Evolutionary conservation across 2,329 filamentous ascomycete species (phyloP), one percentile per base, ranked within the genome.

Genomic region (Aphanocladium album): DNA sequence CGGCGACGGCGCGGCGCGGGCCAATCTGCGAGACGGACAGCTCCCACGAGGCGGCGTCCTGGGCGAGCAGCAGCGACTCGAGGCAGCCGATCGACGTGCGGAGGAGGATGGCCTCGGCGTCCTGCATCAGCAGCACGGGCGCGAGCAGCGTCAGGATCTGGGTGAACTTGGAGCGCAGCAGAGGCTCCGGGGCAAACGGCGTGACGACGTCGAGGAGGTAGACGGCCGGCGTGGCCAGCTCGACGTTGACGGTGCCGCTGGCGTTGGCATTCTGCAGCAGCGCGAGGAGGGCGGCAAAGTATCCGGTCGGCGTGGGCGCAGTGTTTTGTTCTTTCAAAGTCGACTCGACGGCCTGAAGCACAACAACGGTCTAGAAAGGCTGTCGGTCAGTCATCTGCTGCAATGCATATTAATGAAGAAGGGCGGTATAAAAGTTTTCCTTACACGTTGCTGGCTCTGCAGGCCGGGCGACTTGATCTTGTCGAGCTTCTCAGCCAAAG

Each of bases 401-500:
- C 33, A 6, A 35, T n/a, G n/a, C n/a, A n/a, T n/a, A n/a, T n/a
- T n/a, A 56, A 35, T 51, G 25, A 17, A 41, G 17, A 33, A 14
- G 16, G 33, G 57, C 49, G 41, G 57, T 53, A 21, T 33, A 19
- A n/a, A 1, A n/a, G 14, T 35, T 39, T 25, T 51, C 21, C 80
- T 67, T 79, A 95, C 92, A 84, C 93, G 91, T 75, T 96, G 87
- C 78, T 97, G 93, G 74, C 90, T 96, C 76, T 98, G 91, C 70
- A 97, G 86, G 77, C 96, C 96, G 60, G 95, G 95, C 72, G 90
- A 95, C 77, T 95, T 90, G 76, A 98, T 97, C 84, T 96, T 97
- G 79, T 93, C 90, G 74, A 99, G 86, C 81, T 92, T 96, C 81
- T 96, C 93, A 74, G 89, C 87, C 71, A 98, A 71, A 65, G 80